phyloP scores from a whole-genome alignment of 306 rosid species.

The Aeschynomene evenia region DNA sequence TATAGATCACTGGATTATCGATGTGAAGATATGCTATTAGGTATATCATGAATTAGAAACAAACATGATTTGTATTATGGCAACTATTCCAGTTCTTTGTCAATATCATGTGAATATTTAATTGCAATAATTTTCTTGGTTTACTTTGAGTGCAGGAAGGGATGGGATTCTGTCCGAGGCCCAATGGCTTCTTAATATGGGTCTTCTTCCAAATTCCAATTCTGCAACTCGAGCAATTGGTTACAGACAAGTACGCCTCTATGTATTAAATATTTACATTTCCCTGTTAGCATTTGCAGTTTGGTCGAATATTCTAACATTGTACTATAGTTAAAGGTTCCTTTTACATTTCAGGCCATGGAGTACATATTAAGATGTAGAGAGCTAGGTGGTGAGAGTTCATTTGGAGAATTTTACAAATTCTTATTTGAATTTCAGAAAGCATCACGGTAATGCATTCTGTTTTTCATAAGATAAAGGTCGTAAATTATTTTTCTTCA shows the following conservation, averaged over 20 bases:
- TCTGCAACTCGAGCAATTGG: constrained; percentile 89
- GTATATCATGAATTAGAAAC: constrained; percentile 40
- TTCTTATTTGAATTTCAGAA: constrained; percentile 82
- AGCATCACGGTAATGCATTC: constrained; percentile 66
- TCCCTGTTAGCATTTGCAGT: constrained; percentile 20
- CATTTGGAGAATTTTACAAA: constrained; percentile 55
- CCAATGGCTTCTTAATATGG: constrained; percentile 78
- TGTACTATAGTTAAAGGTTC: not conserved
- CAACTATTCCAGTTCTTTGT: too few relatives aligned
- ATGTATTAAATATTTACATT: constrained; percentile 9
- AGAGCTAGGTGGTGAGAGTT: constrained; percentile 64
- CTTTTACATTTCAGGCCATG: constrained; percentile 63
- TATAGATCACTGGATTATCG: constrained; percentile 73
- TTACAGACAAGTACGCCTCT: constrained; percentile 74
- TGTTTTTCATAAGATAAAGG: not conserved
- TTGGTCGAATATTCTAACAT: constrained; percentile 1
- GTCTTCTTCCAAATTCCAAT: constrained; percentile 85
- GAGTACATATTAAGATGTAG: constrained; percentile 73
- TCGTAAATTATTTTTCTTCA: not conserved
- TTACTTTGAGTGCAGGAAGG: constrained; percentile 51
- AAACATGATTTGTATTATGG: constrained; percentile 6
- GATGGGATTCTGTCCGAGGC: constrained; percentile 84
- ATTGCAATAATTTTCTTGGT: constrained; percentile 16
- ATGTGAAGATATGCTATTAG: constrained; percentile 92
- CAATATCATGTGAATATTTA: not conserved